phyloP scores from a whole-genome alignment of 495 filamentous ascomycete species.

The Aspergillus coremiiformis region DNA sequence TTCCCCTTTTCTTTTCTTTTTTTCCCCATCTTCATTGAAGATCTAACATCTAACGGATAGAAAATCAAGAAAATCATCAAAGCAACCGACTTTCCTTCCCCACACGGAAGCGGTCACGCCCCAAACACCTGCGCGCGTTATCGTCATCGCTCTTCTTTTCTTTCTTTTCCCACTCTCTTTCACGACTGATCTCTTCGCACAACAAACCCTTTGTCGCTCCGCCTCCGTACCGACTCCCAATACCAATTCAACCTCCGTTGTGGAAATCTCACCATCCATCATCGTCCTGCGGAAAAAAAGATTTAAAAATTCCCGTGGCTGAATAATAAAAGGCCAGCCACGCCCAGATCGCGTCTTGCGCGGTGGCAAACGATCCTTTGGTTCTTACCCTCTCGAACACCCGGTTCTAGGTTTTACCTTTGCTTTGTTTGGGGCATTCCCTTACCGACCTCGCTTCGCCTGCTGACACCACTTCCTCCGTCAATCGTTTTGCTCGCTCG shows the following conservation, averaged over 20 bases:
- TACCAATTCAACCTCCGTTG: slow-evolving; percentile 2
- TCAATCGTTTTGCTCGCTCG: not conserved
- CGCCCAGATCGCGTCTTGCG: slow-evolving; percentile 15
- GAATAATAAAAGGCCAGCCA: slow-evolving; percentile 10
- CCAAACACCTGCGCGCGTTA: slow-evolving; percentile 10
- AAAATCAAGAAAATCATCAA: too few species aligned
- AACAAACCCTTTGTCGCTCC: slow-evolving; percentile 1
- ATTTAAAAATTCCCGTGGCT: slow-evolving; percentile 16
- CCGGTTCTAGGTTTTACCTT: slow-evolving; percentile 20
- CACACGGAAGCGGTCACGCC: slow-evolving; percentile 18
- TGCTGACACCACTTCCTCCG: slow-evolving; percentile 1
- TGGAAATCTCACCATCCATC: too few species aligned
- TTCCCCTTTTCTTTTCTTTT: not conserved
- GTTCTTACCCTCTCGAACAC: slow-evolving; percentile 22
- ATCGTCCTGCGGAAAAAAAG: not conserved
- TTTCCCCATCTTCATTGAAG: not conserved
- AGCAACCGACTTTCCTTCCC: slow-evolving; percentile 2
- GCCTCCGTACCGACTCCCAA: slow-evolving; percentile 2
- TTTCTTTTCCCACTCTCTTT: not conserved
- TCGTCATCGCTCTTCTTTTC: slow-evolving; percentile 5
- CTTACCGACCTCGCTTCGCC: slow-evolving; percentile 8
- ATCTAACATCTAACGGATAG: not conserved
- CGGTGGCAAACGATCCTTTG: slow-evolving; percentile 38
- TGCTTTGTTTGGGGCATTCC: slow-evolving; percentile 22
- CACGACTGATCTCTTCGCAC: not conserved